Conservation (phyloP, 768 basidiomycete species). For the Leccinum arenicola region DNA sequence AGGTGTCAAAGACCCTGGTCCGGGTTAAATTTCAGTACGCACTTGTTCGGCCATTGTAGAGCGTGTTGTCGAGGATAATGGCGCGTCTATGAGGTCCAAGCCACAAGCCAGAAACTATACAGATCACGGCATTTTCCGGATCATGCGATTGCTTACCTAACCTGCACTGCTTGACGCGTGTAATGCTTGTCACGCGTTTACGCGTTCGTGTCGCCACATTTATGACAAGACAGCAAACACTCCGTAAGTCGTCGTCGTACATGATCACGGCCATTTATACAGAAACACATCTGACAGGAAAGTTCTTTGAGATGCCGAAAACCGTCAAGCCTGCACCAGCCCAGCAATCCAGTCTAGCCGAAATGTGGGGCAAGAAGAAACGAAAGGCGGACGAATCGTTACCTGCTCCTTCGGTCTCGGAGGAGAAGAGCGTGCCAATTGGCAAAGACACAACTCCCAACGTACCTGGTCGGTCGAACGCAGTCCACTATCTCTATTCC, state of each 20-base stretch:
- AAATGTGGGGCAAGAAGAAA: constrained; percentile 62
- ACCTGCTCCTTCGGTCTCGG: constrained; percentile 20
- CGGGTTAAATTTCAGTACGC: constrained; percentile 15
- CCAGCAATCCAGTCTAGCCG: constrained; percentile 75
- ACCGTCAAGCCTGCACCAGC: constrained; percentile 61
- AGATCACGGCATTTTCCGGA: constrained; percentile 37
- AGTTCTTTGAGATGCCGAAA: constrained; percentile 74
- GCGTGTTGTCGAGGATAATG: constrained; percentile 11
- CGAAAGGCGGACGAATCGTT: constrained; percentile 21
- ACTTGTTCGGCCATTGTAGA: constrained; percentile 63
- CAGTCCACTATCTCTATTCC: neutral
- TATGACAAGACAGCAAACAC: constrained; percentile 75
- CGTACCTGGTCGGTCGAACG: constrained; percentile 12
- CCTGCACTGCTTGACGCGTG: neutral
- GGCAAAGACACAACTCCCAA: constrained; percentile 2
- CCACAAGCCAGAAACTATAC: constrained; percentile 41
- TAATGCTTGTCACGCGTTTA: constrained; percentile 26
- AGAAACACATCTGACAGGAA: constrained; percentile 43
- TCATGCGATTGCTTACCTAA: neutral
- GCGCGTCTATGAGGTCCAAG: constrained; percentile 22
- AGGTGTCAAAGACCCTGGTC: neutral
- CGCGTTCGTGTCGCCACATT: constrained; percentile 14
- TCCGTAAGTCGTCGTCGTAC: constrained; percentile 42
- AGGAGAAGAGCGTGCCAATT: constrained; percentile 22
- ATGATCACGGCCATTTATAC: neutral